phyloP scores from a whole-genome alignment of 768 basidiomycete genomes.

The Phylloporus arenicola region DNA sequence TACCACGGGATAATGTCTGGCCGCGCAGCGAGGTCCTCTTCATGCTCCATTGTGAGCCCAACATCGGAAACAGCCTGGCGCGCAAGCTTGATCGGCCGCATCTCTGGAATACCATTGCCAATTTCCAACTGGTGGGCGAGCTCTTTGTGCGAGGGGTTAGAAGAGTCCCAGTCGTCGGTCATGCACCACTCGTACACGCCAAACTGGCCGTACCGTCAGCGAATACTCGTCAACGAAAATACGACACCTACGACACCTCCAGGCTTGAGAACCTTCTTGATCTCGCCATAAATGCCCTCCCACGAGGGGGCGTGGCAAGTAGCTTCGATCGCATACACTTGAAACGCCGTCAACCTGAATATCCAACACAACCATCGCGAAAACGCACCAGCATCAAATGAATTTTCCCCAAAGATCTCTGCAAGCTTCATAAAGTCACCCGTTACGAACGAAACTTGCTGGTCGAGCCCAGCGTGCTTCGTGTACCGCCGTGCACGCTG shows the following conservation, averaged over 20 bases:
- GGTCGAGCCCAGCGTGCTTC: conserved; percentile 62
- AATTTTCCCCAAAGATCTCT: conserved; percentile 88
- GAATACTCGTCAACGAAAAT: not conserved
- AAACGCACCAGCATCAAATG: conserved; percentile 85
- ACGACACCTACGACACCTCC: conserved; percentile 75
- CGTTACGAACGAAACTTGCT: conserved; percentile 77
- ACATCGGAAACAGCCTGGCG: conserved; percentile 75
- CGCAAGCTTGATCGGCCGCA: conserved; percentile 71
- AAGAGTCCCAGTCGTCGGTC: conserved; percentile 91
- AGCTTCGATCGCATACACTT: conserved; percentile 98
- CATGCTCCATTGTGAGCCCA: conserved; percentile 83
- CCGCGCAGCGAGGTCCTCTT: conserved; percentile 92
- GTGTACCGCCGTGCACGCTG: conserved; percentile 83
- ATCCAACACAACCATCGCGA: not conserved
- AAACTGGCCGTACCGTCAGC: conserved; percentile 48
- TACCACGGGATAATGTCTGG: conserved; percentile 82
- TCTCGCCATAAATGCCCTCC: conserved; percentile 94
- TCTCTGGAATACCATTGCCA: conserved; percentile 96
- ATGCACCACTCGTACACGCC: conserved; percentile 99
- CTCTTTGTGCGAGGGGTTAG: conserved; percentile 79
- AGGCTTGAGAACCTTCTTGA: conserved; percentile 90
- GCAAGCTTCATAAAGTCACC: conserved; percentile 96
- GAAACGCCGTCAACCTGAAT: conserved; percentile 2
- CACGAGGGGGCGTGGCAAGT: conserved; percentile 94
- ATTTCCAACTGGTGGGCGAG: conserved; percentile 90